Base-by-base conservation (phyloP, 1,284 basidiomycete species). In the Moesziomyces globuligerus region DNA sequence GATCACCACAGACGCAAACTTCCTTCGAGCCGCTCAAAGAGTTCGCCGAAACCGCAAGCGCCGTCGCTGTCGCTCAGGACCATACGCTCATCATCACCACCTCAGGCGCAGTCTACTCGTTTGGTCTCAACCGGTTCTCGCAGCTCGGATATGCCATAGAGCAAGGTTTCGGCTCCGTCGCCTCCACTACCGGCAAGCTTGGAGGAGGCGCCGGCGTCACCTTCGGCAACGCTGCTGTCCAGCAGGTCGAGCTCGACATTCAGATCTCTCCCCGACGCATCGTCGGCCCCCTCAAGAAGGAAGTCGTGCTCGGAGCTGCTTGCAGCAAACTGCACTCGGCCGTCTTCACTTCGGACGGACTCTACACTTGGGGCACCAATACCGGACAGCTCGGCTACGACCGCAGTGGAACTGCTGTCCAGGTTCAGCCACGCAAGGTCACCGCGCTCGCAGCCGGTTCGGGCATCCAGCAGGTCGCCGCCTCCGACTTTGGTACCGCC, bases 331-430 rank as follows among this genome's bases (percentile, higher is more conserved):
- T 89, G 23, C 91, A 93, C 23, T 93, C 91, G 20, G 93, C 89
- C 2, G 95, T 92, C 80, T 98, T 92, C 90, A 96, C 94, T 0
- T 80, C 81, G 4, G 86, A 87, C 17, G 88, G 89, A n/a, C 87
- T 98, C 0, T 97, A 89, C 84, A 96, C 94, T 0, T 98, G 94
- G 94, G 96, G 95, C 0, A 93, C 91, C 23, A 97, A 98, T 83
- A 87, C 87, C 29, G 96, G 96, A 0, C 96, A 98, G 81, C 86
- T 98, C 4, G 94, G 94, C 58, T 83, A 84, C 76, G 78, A 79
- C n/a, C 61, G 70, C 18, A 66, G 57, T 42, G 86, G 90, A 0
- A 91, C 90, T 41, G 89, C 91, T 0, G 85, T 91, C 0, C 95
- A 98, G 82, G 82, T 91, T 3, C 79, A 88, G 3, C 95, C 95